Percentiles rank a stretch among this genome's conserved stretches.
These are phyloP conservation scores for Vachellia pachyceras DNA, from an alignment of 306 rosid species.

Conservation along the genomic window DNA sequence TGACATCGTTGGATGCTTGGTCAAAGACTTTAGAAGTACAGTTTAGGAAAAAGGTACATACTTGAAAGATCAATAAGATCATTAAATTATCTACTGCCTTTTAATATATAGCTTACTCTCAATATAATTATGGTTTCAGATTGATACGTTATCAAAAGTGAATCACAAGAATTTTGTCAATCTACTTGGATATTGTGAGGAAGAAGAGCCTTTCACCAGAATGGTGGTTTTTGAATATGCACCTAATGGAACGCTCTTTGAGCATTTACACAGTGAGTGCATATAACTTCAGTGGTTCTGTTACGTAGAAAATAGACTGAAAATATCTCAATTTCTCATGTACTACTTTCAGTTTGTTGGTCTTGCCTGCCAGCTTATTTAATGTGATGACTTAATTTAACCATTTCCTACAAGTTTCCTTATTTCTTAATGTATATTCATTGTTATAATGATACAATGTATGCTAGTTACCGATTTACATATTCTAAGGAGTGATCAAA, in stretches of 20 bases:
- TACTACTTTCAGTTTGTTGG: constrained; percentile 11
- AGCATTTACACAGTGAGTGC: constrained; percentile 92
- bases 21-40: constrained; percentile 65
- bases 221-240: constrained; percentile 97
- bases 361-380: not conserved
- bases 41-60: constrained; percentile 83
- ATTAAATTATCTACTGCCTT: constrained; percentile 19
- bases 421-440: not conserved
- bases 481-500: too few relatives aligned
- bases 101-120: constrained; percentile 37
- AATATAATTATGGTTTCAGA: constrained; percentile 56
- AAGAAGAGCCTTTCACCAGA: constrained; percentile 90
- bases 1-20: constrained; percentile 68
- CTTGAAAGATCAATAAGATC: not conserved
- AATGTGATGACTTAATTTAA: not conserved
- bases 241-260: constrained; percentile 91
- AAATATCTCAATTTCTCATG: constrained; percentile 18
- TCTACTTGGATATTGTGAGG: constrained; percentile 86
- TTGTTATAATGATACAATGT: not conserved
- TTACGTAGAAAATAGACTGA: constrained; percentile 6
- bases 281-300: constrained; percentile 19
- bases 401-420: not conserved
- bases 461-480: too few relatives aligned
- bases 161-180: constrained; percentile 96
- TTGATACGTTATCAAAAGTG: constrained; percentile 73